phyloP scores from a whole-genome alignment of 805 yeast genomes.

The Saturnispora kantuleensis region DNA sequence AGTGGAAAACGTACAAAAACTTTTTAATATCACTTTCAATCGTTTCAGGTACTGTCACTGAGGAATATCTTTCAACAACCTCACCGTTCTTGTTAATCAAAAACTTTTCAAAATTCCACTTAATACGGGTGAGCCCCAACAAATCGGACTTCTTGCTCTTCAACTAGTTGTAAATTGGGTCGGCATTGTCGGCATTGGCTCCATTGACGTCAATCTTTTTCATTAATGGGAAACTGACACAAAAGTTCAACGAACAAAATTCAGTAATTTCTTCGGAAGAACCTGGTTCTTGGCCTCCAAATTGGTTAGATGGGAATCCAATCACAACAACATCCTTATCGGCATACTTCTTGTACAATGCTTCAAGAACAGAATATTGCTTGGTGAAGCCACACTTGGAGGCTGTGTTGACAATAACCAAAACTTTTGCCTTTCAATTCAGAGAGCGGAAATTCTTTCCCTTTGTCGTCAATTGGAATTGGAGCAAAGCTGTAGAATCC shows the following conservation, averaged over 20 bases:
- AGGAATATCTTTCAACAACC: slow-evolving; percentile 44
- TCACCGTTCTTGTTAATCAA: slow-evolving; percentile 43
- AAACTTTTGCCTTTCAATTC: slow-evolving; percentile 24
- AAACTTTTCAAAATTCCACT: slow-evolving; percentile 57
- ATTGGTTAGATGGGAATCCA: slow-evolving; percentile 91
- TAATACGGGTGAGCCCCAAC: slow-evolving; percentile 59
- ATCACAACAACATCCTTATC: slow-evolving; percentile 55
- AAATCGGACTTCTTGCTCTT: slow-evolving; percentile 50
- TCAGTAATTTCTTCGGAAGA: slow-evolving; percentile 55
- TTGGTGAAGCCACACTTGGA: slow-evolving; percentile 75
- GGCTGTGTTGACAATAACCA: slow-evolving; percentile 78
- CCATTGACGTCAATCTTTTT: slow-evolving; percentile 89
- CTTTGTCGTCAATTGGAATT: no score
- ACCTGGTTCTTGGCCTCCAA: slow-evolving; percentile 72
- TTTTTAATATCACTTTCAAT: slow-evolving; percentile 51
- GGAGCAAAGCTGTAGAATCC: no score
- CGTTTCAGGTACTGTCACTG: slow-evolving; percentile 56
- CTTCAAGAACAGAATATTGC: slow-evolving; percentile 66
- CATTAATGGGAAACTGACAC: slow-evolving; percentile 85
- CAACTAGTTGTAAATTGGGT: slow-evolving; percentile 71
- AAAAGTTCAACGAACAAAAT: slow-evolving; percentile 73
- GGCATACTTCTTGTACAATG: slow-evolving; percentile 52
- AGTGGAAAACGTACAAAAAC: slow-evolving; percentile 28
- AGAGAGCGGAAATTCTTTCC: no score
- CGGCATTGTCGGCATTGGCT: slow-evolving; percentile 40